These are phyloP conservation scores for Entomortierella lignicola DNA, from an alignment of 192 early-diverging fungal genomes.

Conservation along the genomic window DNA sequence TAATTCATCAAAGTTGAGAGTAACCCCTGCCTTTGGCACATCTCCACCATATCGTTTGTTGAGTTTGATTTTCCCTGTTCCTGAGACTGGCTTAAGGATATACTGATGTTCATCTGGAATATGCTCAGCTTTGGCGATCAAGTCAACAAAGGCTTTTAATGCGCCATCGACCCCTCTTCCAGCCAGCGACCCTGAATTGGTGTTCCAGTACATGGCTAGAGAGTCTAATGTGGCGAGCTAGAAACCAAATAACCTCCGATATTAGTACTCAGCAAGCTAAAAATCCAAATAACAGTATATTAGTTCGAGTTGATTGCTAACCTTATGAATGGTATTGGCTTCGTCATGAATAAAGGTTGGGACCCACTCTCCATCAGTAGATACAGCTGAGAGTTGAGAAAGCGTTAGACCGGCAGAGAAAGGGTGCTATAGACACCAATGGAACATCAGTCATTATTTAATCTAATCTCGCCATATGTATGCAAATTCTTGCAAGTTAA, in stretches of 20 bases:
- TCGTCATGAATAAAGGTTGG: constrained; percentile 84
- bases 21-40: constrained; percentile 69
- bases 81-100: constrained; percentile 92
- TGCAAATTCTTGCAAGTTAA: background rate
- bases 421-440: constrained; percentile 58
- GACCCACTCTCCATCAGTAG: constrained; percentile 88
- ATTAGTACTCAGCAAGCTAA: too few species aligned
- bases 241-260: background rate
- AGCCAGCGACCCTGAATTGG: constrained; percentile 72
- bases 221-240: constrained; percentile 72
- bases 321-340: constrained; percentile 87
- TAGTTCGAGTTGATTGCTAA: constrained; percentile 30
- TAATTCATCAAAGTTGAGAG: constrained; percentile 90
- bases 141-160: constrained; percentile 53
- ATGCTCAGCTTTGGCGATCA: constrained; percentile 72
- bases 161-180: constrained; percentile 63
- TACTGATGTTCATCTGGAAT: constrained; percentile 78
- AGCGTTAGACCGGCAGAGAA: constrained; percentile 93
- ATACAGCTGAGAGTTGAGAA: constrained; percentile 89
- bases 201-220: constrained; percentile 91
- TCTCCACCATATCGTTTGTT: constrained; percentile 74
- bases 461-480: background rate
- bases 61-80: constrained; percentile 81
- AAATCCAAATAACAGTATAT: too few species aligned
- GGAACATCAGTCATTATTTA: background rate